Percentiles rank a stretch among this genome's conserved stretches.
Evolutionary conservation across 169 alveolate genomes (phyloP).

Genomic region (Eimeria necatrix): DNA sequence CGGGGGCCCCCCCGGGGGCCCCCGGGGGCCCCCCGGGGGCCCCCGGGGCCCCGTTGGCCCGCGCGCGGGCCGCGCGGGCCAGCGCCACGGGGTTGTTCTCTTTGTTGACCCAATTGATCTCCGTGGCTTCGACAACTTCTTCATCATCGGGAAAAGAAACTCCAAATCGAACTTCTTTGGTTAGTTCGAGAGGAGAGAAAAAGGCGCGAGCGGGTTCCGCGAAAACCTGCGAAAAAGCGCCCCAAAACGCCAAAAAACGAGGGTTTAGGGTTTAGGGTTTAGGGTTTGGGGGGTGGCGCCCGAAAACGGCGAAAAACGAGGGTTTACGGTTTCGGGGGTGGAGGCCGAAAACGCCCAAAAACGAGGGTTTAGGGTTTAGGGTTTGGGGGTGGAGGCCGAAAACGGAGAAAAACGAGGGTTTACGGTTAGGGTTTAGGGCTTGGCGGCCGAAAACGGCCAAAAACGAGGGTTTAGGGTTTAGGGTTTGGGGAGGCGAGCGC

Average conservation of each 20-base stretch:
- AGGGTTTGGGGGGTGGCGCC: too few relatives aligned
- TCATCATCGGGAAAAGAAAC: conserved; percentile 84
- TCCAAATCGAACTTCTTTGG: conserved; percentile 91
- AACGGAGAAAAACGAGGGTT: not conserved
- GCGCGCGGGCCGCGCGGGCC: not conserved
- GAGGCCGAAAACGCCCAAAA: too few relatives aligned
- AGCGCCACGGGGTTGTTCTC: conserved; percentile 3
- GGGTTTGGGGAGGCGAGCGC: too few relatives aligned
- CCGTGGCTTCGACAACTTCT: conserved; percentile 91
- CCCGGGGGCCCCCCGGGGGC: too few relatives aligned
- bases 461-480: too few relatives aligned
- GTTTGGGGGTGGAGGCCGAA: too few relatives aligned
- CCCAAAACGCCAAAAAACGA: not conserved
- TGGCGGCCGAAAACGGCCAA: too few relatives aligned
- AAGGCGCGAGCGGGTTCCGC: conserved; percentile 90
- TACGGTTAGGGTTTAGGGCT: not conserved
- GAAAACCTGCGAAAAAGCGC: too few relatives aligned
- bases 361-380: too few relatives aligned
- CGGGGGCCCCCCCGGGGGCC: conserved; percentile 44
- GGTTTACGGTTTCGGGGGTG: too few relatives aligned
- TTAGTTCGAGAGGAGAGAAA: conserved; percentile 91
- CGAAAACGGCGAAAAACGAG: too few relatives aligned
- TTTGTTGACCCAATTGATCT: conserved; percentile 90
- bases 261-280: not conserved
- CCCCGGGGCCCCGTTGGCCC: too few relatives aligned